These are phyloP conservation scores for Colletotrichum liaoningense DNA, from an alignment of 2,329 filamentous ascomycete genomes.

Conservation along the genomic window DNA sequence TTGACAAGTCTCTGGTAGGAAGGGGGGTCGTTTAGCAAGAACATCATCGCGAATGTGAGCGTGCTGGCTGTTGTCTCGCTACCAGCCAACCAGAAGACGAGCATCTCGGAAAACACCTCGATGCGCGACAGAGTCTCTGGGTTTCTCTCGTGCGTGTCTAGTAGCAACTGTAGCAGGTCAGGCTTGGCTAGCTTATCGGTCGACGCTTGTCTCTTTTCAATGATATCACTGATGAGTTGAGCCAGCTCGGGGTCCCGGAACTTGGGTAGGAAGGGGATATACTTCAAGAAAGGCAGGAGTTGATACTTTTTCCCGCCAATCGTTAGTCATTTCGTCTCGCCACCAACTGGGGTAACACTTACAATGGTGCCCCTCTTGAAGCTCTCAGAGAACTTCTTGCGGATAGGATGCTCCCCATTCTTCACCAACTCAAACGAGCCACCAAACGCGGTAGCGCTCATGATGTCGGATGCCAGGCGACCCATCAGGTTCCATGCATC, in stretches of 20 bases:
- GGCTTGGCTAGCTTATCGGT: background rate
- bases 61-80: background rate
- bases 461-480: background rate
- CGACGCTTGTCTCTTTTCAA: background rate
- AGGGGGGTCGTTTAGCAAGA: background rate
- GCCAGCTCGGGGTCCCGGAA: constrained; percentile 7
- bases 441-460: background rate
- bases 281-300: constrained; percentile 3
- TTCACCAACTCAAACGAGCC: background rate
- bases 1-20: background rate
- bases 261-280: constrained; percentile 3
- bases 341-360: background rate
- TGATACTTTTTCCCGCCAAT: constrained; percentile 6
- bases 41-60: background rate
- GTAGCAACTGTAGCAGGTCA: background rate
- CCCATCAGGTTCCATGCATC: background rate
- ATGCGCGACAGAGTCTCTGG: background rate
- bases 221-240: background rate
- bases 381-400: background rate
- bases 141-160: background rate
- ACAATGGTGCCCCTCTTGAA: background rate
- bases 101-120: background rate
- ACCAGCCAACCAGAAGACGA: background rate
- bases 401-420: background rate
- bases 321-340: background rate